These are phyloP conservation scores for Cryoendolithus antarcticus DNA, from an alignment of 2,329 filamentous ascomycete species.

Conservation along the genomic window DNA sequence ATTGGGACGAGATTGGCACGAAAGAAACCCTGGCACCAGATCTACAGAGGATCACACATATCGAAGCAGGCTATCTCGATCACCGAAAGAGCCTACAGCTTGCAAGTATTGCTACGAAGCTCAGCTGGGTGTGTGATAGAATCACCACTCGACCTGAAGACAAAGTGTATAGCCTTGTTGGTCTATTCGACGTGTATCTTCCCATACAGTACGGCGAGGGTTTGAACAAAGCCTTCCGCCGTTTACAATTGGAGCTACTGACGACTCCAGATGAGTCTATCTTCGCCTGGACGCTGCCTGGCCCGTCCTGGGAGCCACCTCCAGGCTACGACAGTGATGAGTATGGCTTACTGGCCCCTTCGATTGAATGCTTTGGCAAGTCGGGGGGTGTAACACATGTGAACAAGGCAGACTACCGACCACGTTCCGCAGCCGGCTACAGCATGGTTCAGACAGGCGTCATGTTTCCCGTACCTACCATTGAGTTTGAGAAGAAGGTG, in stretches of 20 bases:
- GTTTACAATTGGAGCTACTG: conserved; percentile 16
- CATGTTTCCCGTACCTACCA: too few species aligned
- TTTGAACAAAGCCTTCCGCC: conserved; percentile 8
- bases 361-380: too few species aligned
- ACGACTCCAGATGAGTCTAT: conserved; percentile 13
- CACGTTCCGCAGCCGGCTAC: too few species aligned
- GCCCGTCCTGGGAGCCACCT: too few species aligned
- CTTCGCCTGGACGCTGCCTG: conserved; percentile 10
- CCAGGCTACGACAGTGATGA: too few species aligned
- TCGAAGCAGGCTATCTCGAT: conserved; percentile 1
- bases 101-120: conserved; percentile 1
- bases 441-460: too few species aligned
- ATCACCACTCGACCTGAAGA: conserved; percentile 11
- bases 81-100: background rate
- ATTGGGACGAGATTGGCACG: conserved; percentile 2
- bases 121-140: conserved; percentile 12
- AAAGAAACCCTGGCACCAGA: background rate
- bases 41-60: conserved; percentile 5
- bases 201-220: conserved; percentile 15
- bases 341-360: too few species aligned
- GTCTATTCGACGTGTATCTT: conserved; percentile 15
- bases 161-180: conserved; percentile 12
- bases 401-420: too few species aligned
- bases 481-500: too few species aligned
- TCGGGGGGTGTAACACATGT: too few species aligned